Conservation (phyloP, 345 rosid genomes). For the Dovyalis caffra region DNA sequence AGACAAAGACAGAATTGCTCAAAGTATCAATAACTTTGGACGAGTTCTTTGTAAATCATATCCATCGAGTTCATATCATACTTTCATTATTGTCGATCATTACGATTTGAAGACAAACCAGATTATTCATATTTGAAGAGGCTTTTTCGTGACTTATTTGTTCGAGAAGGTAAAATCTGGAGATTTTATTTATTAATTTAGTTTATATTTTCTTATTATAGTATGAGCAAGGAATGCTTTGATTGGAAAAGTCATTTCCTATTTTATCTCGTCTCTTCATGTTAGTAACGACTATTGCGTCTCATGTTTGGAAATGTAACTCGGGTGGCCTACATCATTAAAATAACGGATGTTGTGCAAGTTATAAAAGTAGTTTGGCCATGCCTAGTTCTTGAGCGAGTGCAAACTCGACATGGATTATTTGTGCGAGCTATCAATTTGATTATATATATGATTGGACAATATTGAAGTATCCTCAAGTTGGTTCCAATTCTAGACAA, state of each 20-base stretch:
- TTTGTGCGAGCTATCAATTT: constrained; percentile 23
- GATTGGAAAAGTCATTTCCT: background rate
- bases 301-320: background rate
- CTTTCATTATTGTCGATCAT: constrained; percentile 31
- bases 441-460: constrained; percentile 30
- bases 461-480: constrained; percentile 27
- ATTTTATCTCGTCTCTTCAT: background rate
- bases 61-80: constrained; percentile 33
- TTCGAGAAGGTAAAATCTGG: constrained; percentile 23
- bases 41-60: constrained; percentile 32
- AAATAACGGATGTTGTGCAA: background rate
- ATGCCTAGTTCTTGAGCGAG: background rate
- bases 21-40: background rate
- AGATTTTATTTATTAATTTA: background rate
- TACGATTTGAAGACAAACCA: constrained; percentile 33
- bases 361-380: constrained; percentile 4
- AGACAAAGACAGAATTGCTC: background rate
- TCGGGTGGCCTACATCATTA: background rate
- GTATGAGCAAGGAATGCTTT: background rate
- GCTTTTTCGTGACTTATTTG: constrained; percentile 30
- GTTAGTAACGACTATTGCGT: background rate
- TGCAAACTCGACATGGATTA: background rate
- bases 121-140: constrained; percentile 32
- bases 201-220: background rate
- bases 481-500: constrained; percentile 28